Conservation (phyloP, 495 filamentous ascomycete genomes). For the Penicillium antarcticum region DNA sequence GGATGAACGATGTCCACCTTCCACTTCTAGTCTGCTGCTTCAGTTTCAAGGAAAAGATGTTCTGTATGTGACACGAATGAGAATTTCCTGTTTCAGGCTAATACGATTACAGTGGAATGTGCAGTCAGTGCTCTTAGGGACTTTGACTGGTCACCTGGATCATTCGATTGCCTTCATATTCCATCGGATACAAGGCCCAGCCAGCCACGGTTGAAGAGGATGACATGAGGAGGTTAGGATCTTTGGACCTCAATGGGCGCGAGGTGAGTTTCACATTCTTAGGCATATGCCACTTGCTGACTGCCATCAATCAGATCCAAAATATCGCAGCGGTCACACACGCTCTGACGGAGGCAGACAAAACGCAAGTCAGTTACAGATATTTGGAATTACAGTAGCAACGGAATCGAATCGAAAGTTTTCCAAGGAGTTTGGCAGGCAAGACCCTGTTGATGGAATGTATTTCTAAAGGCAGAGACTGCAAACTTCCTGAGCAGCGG, state of each 20-base stretch:
- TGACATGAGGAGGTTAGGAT: too few relatives aligned
- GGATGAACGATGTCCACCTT: too few relatives aligned
- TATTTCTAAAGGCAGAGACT: constrained; percentile 5
- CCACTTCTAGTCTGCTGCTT: constrained; percentile 23
- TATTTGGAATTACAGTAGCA: too few relatives aligned
- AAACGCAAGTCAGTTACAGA: too few relatives aligned
- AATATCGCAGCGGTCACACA: too few relatives aligned
- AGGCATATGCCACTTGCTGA: too few relatives aligned
- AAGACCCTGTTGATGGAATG: constrained; percentile 6
- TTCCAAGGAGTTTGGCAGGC: constrained; percentile 14
- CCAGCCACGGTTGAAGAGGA: not conserved
- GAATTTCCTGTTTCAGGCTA: constrained; percentile 6
- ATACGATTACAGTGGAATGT: too few relatives aligned
- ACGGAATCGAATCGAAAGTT: constrained; percentile 20
- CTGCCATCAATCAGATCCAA: too few relatives aligned
- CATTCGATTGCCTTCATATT: constrained; percentile 19
- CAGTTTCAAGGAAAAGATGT: constrained; percentile 30
- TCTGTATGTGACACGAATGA: constrained; percentile 13
- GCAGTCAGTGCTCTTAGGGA: constrained; percentile 26
- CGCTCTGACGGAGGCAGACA: too few relatives aligned
- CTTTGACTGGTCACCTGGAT: constrained; percentile 24
- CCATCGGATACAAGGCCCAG: constrained; percentile 16
- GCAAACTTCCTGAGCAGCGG: too few relatives aligned
- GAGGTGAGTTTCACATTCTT: too few relatives aligned
- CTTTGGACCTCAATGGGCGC: too few relatives aligned